Evolutionary conservation across 257 asterid genomes (phyloP), one percentile per base, ranked within the genome.

Genomic region (Solanum bulbocastanum): DNA sequence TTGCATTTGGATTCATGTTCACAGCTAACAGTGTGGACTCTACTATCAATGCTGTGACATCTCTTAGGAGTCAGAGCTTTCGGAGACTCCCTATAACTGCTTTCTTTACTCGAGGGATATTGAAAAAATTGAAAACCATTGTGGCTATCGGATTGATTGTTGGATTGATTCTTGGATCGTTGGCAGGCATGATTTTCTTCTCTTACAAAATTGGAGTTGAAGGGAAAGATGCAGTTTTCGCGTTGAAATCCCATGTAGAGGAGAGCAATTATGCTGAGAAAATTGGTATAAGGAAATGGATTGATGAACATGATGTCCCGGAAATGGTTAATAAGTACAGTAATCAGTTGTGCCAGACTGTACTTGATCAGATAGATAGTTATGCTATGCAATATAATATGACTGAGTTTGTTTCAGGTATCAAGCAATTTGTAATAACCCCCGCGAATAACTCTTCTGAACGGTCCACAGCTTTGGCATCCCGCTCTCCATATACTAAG

Each of bases 191-290:
- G 74, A 79, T 94, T 74, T 95, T 97, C 93, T 96, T 95, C 92
- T 95, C 99, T 16, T 97, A 97, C 56, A 96, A 97, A 87, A 90
- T 97, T 30, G 99, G 99, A 0, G 83, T 97, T 33, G 99, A 97
- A 91, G 99, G 99, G n/a, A 97, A 96, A 89, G 98, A 95, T 44
- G 98, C 99, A 0, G 98, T 97, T 42, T 91, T 91, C 25, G 98
- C 98, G 0, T 91, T 95, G 56, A 96, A 97, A 89, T 90, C 98
- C 7, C 99, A 95, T 60, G 95, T 97, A 5, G 98, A 96, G 83
- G 95, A 94, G 89, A 95, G 96, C 75, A 97, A 97, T 49, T 97
- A 97, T n/a, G 92, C 98, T 12, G 99, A 97, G 93, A 95, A 88
- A 88, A 93, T 96, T 2, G 99, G 99, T 27, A 91, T 97, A 4